These are phyloP conservation scores for Serendipita sp. DNA, from an alignment of 768 basidiomycete genomes.

Conservation along the genomic window DNA sequence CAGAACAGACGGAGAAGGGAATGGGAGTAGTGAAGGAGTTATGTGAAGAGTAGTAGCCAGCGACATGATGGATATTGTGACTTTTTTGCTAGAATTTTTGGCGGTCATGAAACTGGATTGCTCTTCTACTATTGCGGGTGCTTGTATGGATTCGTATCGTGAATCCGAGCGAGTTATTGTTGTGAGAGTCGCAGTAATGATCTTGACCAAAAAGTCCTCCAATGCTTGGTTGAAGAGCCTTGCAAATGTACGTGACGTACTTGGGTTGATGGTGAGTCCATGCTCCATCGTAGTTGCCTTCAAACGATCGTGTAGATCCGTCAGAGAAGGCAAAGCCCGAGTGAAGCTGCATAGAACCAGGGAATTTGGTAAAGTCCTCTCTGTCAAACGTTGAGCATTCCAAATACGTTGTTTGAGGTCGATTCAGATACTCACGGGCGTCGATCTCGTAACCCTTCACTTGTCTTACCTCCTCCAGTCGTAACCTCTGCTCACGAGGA, in stretches of 20 bases:
- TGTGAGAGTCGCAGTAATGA: conserved; percentile 2
- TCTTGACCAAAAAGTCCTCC: conserved; percentile 1
- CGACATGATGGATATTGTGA: neutral
- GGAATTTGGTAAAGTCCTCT: neutral
- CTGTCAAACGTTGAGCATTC: neutral
- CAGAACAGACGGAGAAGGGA: neutral
- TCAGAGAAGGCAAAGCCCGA: neutral
- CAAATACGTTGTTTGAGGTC: neutral
- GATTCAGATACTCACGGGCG: neutral
- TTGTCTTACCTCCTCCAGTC: neutral
- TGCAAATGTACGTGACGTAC: neutral
- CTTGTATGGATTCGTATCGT: neutral
- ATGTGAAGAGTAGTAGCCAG: neutral
- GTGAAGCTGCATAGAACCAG: conserved; percentile 1
- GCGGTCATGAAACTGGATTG: neutral
- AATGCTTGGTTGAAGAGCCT: conserved; percentile 2
- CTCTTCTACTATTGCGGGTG: neutral
- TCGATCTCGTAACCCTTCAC: neutral
- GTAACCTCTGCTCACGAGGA: neutral
- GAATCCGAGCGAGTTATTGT: conserved; percentile 4
- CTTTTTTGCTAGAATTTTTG: neutral
- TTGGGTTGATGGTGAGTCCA: neutral
- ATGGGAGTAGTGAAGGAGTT: neutral
- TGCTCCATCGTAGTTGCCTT: neutral
- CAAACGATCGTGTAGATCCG: neutral